Conservation (phyloP, 352 stramenopile genomes). For the Globisporangium heterothallicum region DNA sequence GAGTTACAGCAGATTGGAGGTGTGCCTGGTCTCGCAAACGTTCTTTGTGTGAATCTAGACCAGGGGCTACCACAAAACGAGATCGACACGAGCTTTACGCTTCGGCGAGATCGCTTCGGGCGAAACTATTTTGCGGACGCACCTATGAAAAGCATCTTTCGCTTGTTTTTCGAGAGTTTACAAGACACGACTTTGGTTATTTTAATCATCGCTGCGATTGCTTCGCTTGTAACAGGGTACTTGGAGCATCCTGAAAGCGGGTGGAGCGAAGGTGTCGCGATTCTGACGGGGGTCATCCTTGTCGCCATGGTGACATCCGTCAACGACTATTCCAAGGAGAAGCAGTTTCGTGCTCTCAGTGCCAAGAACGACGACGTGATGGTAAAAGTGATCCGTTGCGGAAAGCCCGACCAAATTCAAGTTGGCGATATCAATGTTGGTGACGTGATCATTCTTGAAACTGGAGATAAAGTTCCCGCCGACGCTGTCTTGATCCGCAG, state of each 20-base stretch:
- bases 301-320: slow-evolving; percentile 93
- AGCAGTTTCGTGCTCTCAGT: slow-evolving; percentile 84
- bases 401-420: slow-evolving; percentile 57
- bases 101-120: slow-evolving; percentile 54
- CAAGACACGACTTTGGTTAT: slow-evolving; percentile 90
- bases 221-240: slow-evolving; percentile 79
- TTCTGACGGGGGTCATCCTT: slow-evolving; percentile 91
- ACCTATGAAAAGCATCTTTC: slow-evolving; percentile 73
- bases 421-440: slow-evolving; percentile 76
- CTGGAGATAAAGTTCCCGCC: slow-evolving; percentile 92
- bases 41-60: slow-evolving; percentile 69
- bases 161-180: slow-evolving; percentile 83
- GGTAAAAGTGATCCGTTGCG: slow-evolving; percentile 73
- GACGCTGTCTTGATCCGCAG: slow-evolving; percentile 91
- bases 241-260: slow-evolving; percentile 72
- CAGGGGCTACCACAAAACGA: slow-evolving; percentile 58
- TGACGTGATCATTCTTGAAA: slow-evolving; percentile 91
- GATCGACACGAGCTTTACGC: slow-evolving; percentile 44
- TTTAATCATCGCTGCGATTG: slow-evolving; percentile 79
- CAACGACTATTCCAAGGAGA: slow-evolving; percentile 96
- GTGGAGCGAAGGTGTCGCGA: slow-evolving; percentile 95
- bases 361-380: slow-evolving; percentile 86
- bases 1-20: slow-evolving; percentile 61
- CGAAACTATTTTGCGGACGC: slow-evolving; percentile 65
- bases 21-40: slow-evolving; percentile 35